Base-by-base conservation (phyloP, 164 flowering plant genomes). In the Vitis riparia region DNA sequence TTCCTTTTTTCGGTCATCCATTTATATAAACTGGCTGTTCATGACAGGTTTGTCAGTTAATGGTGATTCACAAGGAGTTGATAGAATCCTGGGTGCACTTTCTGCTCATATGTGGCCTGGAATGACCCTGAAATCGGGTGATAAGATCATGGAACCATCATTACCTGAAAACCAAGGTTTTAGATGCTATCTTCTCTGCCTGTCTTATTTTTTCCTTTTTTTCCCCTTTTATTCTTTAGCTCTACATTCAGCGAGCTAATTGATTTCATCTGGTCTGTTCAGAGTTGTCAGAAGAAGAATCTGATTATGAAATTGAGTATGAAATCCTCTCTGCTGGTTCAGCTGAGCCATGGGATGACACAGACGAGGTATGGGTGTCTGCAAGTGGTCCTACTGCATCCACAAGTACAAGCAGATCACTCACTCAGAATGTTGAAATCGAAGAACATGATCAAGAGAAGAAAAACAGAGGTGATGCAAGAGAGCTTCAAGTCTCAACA, bases 101-200 rank as follows among this genome's bases (percentile, higher is more conserved):
- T 89, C 98, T 80, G 93, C 99, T 66, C 87, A 95, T 75, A 88
- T 95, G 92, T 95, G 99, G 99, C 98, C 97, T 71, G 97, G 99
- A 72, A 91, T 95, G 99, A 67, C 85, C 69, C 83, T 95, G 68
- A 93, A 90, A 74, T 87, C 95, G 60, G 91, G 93, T 11, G 80
- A 88, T 65, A 83, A 63, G 78, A 82, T 86, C 56, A 63, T 62
- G 51, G 76, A 80, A 63, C 89, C 93, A 59, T 81, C 78, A 30
- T 73, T 80, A 50, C 85, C 84, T 11, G 87, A 82, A 51, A 77
- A 75, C 75, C 86, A 84, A 86, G 91, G 91, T 88, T 32, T 71
- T 59, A 19, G 1, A 8, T 32, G 13, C 52, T 50, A 11, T 13
- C 47, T 8, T 67, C 13, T n/a, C 37, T 60, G 47, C 48, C 30